phyloP scores from a whole-genome alignment of 2,329 filamentous ascomycete species.

The Scedosporium aurantiacum region DNA sequence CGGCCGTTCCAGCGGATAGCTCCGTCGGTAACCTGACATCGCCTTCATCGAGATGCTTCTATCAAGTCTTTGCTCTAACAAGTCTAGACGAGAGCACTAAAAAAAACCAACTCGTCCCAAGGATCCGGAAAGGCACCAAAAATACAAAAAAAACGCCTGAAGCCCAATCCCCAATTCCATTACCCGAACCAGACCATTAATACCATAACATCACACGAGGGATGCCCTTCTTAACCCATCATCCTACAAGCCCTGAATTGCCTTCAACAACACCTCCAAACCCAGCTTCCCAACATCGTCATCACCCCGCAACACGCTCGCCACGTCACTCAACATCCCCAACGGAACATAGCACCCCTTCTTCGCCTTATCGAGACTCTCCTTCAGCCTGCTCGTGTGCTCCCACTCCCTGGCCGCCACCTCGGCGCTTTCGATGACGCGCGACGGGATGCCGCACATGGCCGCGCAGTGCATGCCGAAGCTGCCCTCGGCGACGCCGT shows the following conservation, averaged over 20 bases:
- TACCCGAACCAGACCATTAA: background rate
- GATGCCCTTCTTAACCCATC: background rate
- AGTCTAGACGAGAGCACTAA: background rate
- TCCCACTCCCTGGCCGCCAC: constrained; percentile 87
- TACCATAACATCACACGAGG: background rate
- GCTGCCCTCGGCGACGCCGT: constrained; percentile 87
- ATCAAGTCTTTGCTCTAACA: background rate
- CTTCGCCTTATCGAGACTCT: constrained; percentile 72
- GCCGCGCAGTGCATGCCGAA: constrained; percentile 99
- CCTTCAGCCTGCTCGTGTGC: constrained; percentile 81
- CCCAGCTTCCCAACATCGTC: constrained; percentile 38
- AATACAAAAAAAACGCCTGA: background rate
- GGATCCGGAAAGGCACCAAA: background rate
- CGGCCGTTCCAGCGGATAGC: no score
- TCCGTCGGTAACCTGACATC: no score
- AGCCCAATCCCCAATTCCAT: background rate
- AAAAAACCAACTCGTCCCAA: background rate
- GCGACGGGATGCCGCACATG: constrained; percentile 86
- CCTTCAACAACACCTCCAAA: constrained; percentile 47
- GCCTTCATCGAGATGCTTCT: no score
- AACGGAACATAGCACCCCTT: constrained; percentile 73
- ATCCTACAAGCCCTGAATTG: constrained; percentile 45
- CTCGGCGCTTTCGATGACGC: constrained; percentile 79
- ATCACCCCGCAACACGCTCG: constrained; percentile 57
- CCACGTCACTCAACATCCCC: constrained; percentile 79